Evolutionary conservation across 2,329 filamentous ascomycete genomes (phyloP), one percentile per base, ranked within the genome.

Genomic region (Alternaria postmessia): DNA sequence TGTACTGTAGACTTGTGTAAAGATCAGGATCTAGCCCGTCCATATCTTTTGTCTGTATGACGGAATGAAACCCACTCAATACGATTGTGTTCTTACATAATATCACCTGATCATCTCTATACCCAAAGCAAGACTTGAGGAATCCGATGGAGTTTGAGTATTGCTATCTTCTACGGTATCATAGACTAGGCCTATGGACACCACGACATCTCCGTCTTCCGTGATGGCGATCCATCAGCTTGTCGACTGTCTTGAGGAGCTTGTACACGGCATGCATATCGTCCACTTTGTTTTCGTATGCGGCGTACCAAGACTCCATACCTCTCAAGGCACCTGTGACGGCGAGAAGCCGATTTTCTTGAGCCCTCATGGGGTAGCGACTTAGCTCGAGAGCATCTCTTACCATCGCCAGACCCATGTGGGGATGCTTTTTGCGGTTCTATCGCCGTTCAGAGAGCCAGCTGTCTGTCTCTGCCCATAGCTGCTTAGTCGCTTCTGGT

Each of bases 401-500:
- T 18, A 16, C 28, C n/a, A 22, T 11, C 3, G 14, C 5, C 18
- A 7, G 18, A 11, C 11, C 26, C 22, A 18, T 12, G 18, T 38
- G 20, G 22, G 32, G 16, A 12, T 32, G 52, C 28, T 39, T 1
- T 53, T 22, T 20, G 26, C 32, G 18, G 26, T 41, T 54, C 66
- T 73, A 78, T 58, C 74, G 72, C 43, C 72, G 64, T 20, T 61
- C 64, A 41, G 67, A 54, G 51, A 90, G 75, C 88, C 88, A 90
- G 52, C 82, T 81, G 67, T 89, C 85, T 5, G 85, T 85, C 56
- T 86, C 83, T n/a, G 81, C 81, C 83, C 88, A 90, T 43, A 83
- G 66, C 66, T 85, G 83, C 53, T 82, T 80, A 36, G 84, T 82
- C 28, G 68, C 52, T 65, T 84, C 78, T 32, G 79, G 78, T 4